phyloP scores from a whole-genome alignment of 164 flowering plant species.

The Saururus chinensis region DNA sequence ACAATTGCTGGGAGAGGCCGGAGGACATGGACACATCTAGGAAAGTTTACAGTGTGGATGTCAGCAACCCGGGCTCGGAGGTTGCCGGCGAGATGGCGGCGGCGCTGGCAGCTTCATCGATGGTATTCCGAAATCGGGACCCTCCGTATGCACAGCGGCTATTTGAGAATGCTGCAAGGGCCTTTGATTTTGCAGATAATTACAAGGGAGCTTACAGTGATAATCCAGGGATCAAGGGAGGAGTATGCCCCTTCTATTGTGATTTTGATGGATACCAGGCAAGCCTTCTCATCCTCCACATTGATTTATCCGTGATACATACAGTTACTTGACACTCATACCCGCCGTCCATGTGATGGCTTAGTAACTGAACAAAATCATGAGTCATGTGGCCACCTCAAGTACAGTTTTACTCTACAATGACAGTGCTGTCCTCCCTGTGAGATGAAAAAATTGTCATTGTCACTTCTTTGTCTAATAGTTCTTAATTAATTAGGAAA shows the following conservation, averaged over 20 bases:
- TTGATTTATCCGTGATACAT: too few relatives aligned
- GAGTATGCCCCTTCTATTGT: conserved; percentile 90
- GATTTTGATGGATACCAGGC: conserved; percentile 91
- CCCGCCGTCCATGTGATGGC: background rate
- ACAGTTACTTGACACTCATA: background rate
- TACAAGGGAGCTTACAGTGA: conserved; percentile 93
- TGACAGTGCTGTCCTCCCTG: background rate
- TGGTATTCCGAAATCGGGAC: conserved; percentile 66
- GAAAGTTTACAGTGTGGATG: conserved; percentile 70
- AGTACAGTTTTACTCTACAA: background rate
- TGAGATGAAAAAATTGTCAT: background rate
- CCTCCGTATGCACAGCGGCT: conserved; percentile 68
- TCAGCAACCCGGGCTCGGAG: conserved; percentile 77
- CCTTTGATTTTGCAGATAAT: conserved; percentile 64
- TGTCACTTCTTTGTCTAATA: background rate
- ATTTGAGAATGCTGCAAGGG: conserved; percentile 39
- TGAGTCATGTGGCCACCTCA: background rate
- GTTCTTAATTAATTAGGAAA: too few relatives aligned
- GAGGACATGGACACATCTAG: conserved; percentile 95
- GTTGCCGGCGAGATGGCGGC: conserved; percentile 96
- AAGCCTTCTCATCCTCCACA: conserved; percentile 3
- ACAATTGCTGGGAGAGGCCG: conserved; percentile 94
- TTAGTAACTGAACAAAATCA: background rate
- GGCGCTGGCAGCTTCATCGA: conserved; percentile 84
- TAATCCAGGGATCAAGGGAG: conserved; percentile 50